These are phyloP conservation scores for Cymodocea nodosa DNA, from an alignment of 116 monocot genomes.

Conservation along the genomic window DNA sequence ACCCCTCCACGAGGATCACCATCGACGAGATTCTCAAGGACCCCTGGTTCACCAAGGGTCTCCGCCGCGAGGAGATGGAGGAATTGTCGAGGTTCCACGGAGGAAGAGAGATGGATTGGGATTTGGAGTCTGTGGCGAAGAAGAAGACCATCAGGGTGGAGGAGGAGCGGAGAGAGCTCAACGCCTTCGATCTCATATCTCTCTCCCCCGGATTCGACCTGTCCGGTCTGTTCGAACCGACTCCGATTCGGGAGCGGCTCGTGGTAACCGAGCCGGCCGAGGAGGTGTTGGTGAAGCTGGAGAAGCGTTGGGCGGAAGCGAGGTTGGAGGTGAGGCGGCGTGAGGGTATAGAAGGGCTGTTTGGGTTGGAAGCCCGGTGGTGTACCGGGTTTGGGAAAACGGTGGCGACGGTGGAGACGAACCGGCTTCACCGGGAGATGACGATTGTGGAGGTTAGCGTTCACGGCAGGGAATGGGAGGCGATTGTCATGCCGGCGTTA, in stretches of 20 bases:
- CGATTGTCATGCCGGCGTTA: neutral
- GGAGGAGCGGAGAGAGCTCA: conserved; percentile 10
- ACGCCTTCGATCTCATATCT: conserved; percentile 39
- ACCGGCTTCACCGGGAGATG: neutral
- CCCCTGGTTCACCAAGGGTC: conserved; percentile 33
- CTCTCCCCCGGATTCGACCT: conserved; percentile 25
- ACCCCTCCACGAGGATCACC: conserved; percentile 5
- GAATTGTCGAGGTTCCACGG: neutral
- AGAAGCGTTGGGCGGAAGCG: neutral
- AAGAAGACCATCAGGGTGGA: neutral
- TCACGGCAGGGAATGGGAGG: neutral
- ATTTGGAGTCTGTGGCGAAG: neutral
- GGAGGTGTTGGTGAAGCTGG: neutral
- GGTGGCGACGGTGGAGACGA: neutral
- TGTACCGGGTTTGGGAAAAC: neutral
- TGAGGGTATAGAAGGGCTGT: neutral
- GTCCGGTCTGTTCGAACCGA: conserved; percentile 27
- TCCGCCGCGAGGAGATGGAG: neutral
- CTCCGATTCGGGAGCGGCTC: neutral
- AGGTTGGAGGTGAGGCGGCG: neutral
- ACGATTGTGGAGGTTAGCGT: neutral
- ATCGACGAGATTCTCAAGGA: conserved; percentile 3
- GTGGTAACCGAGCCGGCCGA: neutral
- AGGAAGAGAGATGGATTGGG: neutral
- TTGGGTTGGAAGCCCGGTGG: neutral